Evolutionary conservation across 306 rosid species (phyloP).

Genomic region (Quercus suber): DNA sequence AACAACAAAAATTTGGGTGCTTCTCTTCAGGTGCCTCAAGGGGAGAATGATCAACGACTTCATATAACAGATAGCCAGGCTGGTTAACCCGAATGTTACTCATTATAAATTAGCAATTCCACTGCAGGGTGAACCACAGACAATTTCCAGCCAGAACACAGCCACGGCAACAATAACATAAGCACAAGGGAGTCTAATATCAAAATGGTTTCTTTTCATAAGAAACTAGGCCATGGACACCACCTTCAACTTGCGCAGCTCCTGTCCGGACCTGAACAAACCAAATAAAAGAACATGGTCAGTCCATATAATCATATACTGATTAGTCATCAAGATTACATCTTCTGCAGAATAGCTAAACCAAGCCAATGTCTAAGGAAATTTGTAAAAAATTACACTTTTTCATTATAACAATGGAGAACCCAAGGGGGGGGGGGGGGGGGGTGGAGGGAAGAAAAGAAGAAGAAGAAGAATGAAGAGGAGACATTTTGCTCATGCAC

Average conservation of each 20-base stretch:
- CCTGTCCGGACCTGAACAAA: constrained; percentile 73
- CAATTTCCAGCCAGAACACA: neutral
- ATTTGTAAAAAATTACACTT: neutral
- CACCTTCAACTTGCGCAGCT: constrained; percentile 98
- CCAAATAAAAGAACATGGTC: neutral
- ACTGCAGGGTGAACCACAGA: neutral
- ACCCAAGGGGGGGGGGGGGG: no score
- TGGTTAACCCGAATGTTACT: neutral
- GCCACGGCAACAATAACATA: neutral
- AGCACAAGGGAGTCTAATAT: neutral
- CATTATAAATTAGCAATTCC: neutral
- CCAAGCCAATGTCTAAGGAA: neutral
- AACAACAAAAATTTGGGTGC: no score
- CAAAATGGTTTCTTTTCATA: constrained; percentile 80
- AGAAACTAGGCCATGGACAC: constrained; percentile 81
- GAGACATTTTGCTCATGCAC: constrained; percentile 5
- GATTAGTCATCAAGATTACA: neutral
- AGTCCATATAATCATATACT: neutral
- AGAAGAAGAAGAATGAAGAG: neutral
- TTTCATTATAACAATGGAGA: neutral
- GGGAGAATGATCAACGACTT: no score
- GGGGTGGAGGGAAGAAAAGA: rapidly evolving
- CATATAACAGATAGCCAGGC: no score
- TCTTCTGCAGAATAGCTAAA: neutral
- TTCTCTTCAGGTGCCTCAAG: no score